Percentiles rank a stretch among this genome's conserved stretches.
Evolutionary conservation across 768 basidiomycete genomes (phyloP).

Genomic region (Phanerochaete carnosa): DNA sequence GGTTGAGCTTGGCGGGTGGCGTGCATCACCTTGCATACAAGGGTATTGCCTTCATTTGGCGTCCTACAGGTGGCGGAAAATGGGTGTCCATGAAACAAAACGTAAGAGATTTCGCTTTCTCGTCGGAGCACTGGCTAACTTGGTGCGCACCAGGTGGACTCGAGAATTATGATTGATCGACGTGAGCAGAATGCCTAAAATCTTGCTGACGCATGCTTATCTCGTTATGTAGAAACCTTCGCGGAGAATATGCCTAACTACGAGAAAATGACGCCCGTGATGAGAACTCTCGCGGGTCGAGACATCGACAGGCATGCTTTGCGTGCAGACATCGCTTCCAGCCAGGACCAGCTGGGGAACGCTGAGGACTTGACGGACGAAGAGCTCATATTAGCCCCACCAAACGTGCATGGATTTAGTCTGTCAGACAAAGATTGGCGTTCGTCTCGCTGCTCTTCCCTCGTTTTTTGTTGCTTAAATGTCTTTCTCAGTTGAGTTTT

Average conservation of each 20-base stretch:
- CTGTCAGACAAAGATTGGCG: slow-evolving; percentile 57
- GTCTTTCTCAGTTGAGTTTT: slow-evolving; percentile 49
- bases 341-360: not conserved
- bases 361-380: slow-evolving; percentile 43
- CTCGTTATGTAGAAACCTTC: slow-evolving; percentile 19
- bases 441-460: slow-evolving; percentile 27
- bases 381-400: slow-evolving; percentile 52
- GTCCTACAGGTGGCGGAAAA: slow-evolving; percentile 26
- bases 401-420: slow-evolving; percentile 62
- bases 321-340: not conserved
- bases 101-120: slow-evolving; percentile 25
- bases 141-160: slow-evolving; percentile 40
- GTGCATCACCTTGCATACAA: slow-evolving; percentile 55
- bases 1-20: slow-evolving; percentile 46
- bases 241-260: slow-evolving; percentile 25
- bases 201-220: not conserved
- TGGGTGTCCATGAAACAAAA: slow-evolving; percentile 43
- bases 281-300: slow-evolving; percentile 20
- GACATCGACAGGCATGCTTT: slow-evolving; percentile 24
- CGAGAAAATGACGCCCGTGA: slow-evolving; percentile 20
- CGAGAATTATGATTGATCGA: slow-evolving; percentile 63
- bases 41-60: slow-evolving; percentile 43
- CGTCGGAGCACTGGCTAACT: not conserved
- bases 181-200: slow-evolving; percentile 28
- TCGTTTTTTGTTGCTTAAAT: not conserved